Evolutionary conservation across 2,329 filamentous ascomycete genomes (phyloP).

Genomic region (Monosporascus sp.): DNA sequence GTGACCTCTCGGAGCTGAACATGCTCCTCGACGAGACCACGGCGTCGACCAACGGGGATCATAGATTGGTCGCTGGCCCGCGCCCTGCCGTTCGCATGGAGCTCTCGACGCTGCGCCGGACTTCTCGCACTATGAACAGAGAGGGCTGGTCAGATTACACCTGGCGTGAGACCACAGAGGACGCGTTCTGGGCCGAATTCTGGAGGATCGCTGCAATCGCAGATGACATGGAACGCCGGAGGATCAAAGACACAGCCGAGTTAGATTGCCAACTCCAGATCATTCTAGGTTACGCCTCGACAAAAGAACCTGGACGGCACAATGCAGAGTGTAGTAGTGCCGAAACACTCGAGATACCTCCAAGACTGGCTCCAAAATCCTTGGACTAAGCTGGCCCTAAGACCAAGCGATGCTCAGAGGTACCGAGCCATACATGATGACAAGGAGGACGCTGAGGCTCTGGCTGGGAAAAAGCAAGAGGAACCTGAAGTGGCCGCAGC

Average conservation of each 20-base stretch:
- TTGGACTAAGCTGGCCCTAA: neutral
- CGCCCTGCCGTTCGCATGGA: slow-evolving; percentile 24
- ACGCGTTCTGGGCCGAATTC: neutral
- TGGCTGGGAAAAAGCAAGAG: too few relatives aligned
- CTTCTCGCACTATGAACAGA: neutral
- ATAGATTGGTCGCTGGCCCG: slow-evolving; percentile 26
- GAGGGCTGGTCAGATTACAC: neutral
- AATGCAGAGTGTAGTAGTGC: neutral
- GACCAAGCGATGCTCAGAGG: neutral
- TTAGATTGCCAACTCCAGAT: neutral
- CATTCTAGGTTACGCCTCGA: neutral
- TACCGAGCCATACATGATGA: too few relatives aligned
- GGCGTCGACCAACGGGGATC: slow-evolving; percentile 24
- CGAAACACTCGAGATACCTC: neutral
- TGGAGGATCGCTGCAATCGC: neutral
- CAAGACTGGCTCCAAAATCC: neutral
- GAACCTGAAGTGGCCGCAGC: too few relatives aligned
- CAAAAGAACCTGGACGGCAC: neutral
- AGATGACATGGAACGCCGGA: neutral
- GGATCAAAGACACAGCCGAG: neutral
- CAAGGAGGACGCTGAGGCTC: too few relatives aligned
- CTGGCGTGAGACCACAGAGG: neutral
- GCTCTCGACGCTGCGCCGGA: slow-evolving; percentile 16
- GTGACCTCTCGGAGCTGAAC: slow-evolving; percentile 25
- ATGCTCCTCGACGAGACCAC: slow-evolving; percentile 20